Percentiles rank a stretch among this genome's conserved stretches.
Conservation (phyloP, 2,329 filamentous ascomycete species). For the Arthrobotrys sinensis region DNA sequence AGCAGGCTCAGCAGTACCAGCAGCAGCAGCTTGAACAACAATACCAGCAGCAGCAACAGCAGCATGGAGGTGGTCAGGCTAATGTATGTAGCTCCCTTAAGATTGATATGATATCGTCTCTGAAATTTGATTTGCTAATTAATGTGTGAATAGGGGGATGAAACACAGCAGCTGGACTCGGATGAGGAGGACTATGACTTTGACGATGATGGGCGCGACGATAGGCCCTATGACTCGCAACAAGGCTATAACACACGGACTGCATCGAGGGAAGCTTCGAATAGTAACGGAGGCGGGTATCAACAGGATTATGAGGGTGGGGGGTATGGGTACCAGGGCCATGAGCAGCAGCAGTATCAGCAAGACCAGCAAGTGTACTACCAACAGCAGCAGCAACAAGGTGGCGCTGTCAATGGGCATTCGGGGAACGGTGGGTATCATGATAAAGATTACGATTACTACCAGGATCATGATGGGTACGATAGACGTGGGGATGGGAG, state of each 20-base stretch:
- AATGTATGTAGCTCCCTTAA: constrained; percentile 62
- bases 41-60: constrained; percentile 62
- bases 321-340: constrained; percentile 68
- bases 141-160: constrained; percentile 45
- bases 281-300: constrained; percentile 64
- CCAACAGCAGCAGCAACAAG: constrained; percentile 51
- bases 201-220: constrained; percentile 61
- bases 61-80: constrained; percentile 37
- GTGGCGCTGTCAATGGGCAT: constrained; percentile 36
- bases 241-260: constrained; percentile 45
- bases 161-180: constrained; percentile 64
- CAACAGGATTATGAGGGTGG: constrained; percentile 72
- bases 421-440: constrained; percentile 41
- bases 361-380: constrained; percentile 62
- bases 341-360: constrained; percentile 62
- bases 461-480: constrained; percentile 47
- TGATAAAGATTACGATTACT: constrained; percentile 56
- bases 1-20: constrained; percentile 67
- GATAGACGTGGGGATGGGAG: constrained; percentile 29
- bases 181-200: constrained; percentile 66
- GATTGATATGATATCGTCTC: neutral
- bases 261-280: constrained; percentile 29
- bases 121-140: constrained; percentile 48
- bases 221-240: constrained; percentile 63
- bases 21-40: constrained; percentile 67